Conservation (phyloP, 768 basidiomycete species). For the Psilocybe subaeruginosa region DNA sequence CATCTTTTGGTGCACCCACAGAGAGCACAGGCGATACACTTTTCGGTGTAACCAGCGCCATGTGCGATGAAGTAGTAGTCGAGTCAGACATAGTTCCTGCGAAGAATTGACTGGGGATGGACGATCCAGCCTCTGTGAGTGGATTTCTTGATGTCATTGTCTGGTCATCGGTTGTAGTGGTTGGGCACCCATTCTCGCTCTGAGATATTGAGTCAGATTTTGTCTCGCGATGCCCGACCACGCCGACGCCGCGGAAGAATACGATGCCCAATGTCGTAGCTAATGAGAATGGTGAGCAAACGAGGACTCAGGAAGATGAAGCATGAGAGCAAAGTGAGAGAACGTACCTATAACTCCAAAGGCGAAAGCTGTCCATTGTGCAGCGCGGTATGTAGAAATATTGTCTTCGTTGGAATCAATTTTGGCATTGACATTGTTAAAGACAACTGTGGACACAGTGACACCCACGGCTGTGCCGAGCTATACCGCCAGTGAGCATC, state of each 20-base stretch:
- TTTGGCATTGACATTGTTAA: slow-evolving; percentile 48
- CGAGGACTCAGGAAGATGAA: too few species aligned
- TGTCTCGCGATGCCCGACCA: slow-evolving; percentile 21
- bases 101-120: neutral
- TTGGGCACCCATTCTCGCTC: neutral
- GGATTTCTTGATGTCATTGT: neutral
- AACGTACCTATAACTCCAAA: slow-evolving; percentile 60
- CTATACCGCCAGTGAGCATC: slow-evolving; percentile 30
- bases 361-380: slow-evolving; percentile 66
- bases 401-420: slow-evolving; percentile 33
- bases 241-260: slow-evolving; percentile 33
- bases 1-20: too few species aligned
- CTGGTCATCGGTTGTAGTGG: neutral
- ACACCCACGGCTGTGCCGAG: slow-evolving; percentile 73
- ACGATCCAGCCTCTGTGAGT: neutral
- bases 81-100: neutral
- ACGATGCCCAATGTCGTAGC: slow-evolving; percentile 25
- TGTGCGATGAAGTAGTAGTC: neutral
- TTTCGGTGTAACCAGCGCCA: neutral
- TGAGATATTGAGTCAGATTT: neutral
- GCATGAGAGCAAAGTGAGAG: neutral
- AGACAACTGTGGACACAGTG: slow-evolving; percentile 73
- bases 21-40: neutral
- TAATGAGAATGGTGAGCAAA: neutral
- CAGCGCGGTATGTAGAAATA: slow-evolving; percentile 59